Base-by-base conservation (phyloP, 2,329 filamentous ascomycete species). In the Venturiaceae sp. region DNA sequence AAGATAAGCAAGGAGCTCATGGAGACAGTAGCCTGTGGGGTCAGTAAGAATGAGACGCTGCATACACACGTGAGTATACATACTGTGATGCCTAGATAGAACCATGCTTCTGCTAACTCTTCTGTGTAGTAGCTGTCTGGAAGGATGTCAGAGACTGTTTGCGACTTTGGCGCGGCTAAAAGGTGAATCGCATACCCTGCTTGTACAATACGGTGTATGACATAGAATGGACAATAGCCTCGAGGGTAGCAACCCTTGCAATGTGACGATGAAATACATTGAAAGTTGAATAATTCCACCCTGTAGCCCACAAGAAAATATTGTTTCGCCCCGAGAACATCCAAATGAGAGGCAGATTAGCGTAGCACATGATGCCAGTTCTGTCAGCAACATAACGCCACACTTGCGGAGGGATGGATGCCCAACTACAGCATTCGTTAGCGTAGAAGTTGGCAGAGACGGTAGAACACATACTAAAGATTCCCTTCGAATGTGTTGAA, bases 211-310 rank as follows among this genome's bases (percentile, higher is more conserved):
- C 62, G 0, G 79, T 67, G 88, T 90, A 96, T 47, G 83, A 82
- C 39, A 83, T 66, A 2, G 85, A 85, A 72, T 95, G 90, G 14
- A 86, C 77, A 53, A 90, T 65, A 16, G 80, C 75, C 69, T 92
- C 85, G 2, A 85, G 59, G 23, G 89, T 81, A 37, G 87, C 81
- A 47, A 92, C 83, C 26, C 90, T 82, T 30, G 89, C 90, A 62
- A 89, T 82, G 88, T 89, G 94, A 63, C 90, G 83, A 71, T 95
- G 90, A 55, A 94, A 76, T 7, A 94, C 84, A 71, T 97, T 97
- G 80, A 95, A 97, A 1, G 92, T 95, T 71, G 97, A 92, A 74
- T 96, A 99, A 11, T 81, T 83, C 84, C 85, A 88, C 0, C 85
- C 85, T 0, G 86, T 88, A 0, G 83, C 66, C 82, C 82, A 86